Conservation (phyloP, 2,329 filamentous ascomycete genomes). For the Stagonosporopsis cucurbitacearum region DNA sequence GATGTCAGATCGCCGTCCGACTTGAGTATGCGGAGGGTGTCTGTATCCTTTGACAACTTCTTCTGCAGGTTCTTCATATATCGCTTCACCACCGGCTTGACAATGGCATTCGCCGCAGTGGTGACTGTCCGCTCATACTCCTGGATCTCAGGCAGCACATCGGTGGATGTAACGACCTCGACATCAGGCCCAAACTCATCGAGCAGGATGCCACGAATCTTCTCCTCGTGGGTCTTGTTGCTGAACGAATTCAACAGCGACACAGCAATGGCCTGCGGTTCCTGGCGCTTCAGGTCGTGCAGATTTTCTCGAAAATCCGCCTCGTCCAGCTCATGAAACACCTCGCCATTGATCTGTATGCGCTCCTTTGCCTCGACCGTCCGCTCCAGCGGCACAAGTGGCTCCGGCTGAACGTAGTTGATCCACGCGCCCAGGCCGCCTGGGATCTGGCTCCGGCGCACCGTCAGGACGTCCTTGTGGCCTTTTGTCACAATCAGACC, state of each 20-base stretch:
- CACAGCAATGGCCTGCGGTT: constrained; percentile 56
- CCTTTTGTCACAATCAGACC: constrained; percentile 57
- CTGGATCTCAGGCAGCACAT: constrained; percentile 56
- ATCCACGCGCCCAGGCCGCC: constrained; percentile 60
- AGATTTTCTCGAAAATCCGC: constrained; percentile 49
- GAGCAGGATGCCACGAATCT: constrained; percentile 48
- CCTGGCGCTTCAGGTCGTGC: constrained; percentile 48
- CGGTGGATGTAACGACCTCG: constrained; percentile 55
- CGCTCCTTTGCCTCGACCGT: constrained; percentile 56
- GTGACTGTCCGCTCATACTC: constrained; percentile 60
- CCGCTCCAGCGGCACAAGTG: constrained; percentile 57
- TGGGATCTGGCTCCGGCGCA: constrained; percentile 59
- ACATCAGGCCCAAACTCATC: constrained; percentile 54
- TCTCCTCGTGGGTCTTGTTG: constrained; percentile 53
- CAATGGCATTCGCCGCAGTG: constrained; percentile 56
- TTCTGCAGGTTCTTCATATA: constrained; percentile 54
- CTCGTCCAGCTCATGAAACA: constrained; percentile 51
- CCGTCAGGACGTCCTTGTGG: constrained; percentile 57
- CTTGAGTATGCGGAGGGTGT: constrained; percentile 58
- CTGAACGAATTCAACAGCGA: constrained; percentile 57
- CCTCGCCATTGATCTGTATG: constrained; percentile 52
- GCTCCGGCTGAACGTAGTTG: constrained; percentile 56
- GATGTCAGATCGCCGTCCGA: constrained; percentile 59
- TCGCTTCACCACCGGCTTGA: constrained; percentile 56
- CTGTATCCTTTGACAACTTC: constrained; percentile 50